Percentiles rank a stretch among this genome's conserved stretches.
Evolutionary conservation across 768 basidiomycete species (phyloP).

Genomic region (Sistotremastrum suecicum): DNA sequence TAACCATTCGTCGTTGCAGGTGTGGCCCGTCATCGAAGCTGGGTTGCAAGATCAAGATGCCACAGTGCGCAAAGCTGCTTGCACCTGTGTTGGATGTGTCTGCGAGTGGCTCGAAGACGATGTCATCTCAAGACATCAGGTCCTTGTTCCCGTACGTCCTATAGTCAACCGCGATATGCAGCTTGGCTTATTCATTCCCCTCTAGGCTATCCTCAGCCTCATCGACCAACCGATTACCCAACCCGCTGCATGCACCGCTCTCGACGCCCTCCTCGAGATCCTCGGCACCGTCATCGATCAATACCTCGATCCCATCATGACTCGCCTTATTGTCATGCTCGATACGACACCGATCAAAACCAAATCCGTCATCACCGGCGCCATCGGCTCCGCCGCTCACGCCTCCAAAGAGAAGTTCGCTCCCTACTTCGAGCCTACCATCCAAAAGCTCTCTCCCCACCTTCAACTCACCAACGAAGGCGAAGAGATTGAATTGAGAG

Average conservation of each 20-base stretch:
- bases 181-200: neutral
- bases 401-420: slow-evolving; percentile 84
- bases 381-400: slow-evolving; percentile 96
- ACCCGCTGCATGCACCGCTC: slow-evolving; percentile 87
- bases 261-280: slow-evolving; percentile 93
- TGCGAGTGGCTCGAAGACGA: slow-evolving; percentile 98
- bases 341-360: slow-evolving; percentile 76
- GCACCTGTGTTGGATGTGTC: slow-evolving; percentile 86
- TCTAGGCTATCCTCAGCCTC: slow-evolving; percentile 77
- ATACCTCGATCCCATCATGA: slow-evolving; percentile 92
- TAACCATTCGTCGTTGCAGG: slow-evolving; percentile 9
- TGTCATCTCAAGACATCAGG: slow-evolving; percentile 65
- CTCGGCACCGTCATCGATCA: slow-evolving; percentile 80
- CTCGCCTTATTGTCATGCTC: slow-evolving; percentile 74
- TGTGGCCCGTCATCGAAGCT: slow-evolving; percentile 89
- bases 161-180: neutral
- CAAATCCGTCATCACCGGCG: slow-evolving; percentile 91
- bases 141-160: slow-evolving; percentile 67
- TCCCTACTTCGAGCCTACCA: slow-evolving; percentile 89
- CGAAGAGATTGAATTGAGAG: slow-evolving; percentile 87
- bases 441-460: slow-evolving; percentile 81
- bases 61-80: slow-evolving; percentile 87
- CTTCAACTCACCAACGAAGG: slow-evolving; percentile 73
- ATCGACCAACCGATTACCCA: slow-evolving; percentile 81
- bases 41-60: slow-evolving; percentile 78